These are phyloP conservation scores for Ceratocystis diversiconidia DNA, from an alignment of 2,329 filamentous ascomycete species.

Conservation along the genomic window DNA sequence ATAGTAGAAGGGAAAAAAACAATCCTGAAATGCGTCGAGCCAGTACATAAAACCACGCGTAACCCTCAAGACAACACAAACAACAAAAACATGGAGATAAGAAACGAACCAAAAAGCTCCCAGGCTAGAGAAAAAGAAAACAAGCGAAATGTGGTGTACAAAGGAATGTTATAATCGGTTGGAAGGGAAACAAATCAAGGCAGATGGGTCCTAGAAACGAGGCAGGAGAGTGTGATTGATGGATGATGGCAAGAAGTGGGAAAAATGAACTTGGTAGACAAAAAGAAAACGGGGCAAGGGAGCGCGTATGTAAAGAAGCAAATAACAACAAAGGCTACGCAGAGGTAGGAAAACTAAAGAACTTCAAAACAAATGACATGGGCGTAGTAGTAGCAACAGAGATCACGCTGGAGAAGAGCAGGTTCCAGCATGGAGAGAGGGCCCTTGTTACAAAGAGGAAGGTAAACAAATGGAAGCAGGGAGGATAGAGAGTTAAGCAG, in stretches of 20 bases:
- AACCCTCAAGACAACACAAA: neutral
- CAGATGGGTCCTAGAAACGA: neutral
- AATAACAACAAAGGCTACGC: too few relatives aligned
- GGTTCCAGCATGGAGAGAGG: neutral
- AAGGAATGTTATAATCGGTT: neutral
- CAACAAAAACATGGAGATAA: neutral
- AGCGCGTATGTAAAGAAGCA: neutral
- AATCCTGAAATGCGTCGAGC: neutral
- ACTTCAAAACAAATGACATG: conserved; percentile 4
- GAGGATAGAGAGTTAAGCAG: neutral
- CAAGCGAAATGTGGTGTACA: neutral
- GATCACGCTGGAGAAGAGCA: neutral
- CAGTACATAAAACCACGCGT: neutral
- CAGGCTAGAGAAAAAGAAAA: neutral
- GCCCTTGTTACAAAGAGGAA: neutral
- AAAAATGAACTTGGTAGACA: neutral
- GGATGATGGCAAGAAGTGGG: neutral
- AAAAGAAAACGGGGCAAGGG: neutral
- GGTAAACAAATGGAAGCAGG: neutral
- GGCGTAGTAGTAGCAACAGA: neutral
- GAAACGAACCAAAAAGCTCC: neutral
- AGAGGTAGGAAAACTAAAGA: too few relatives aligned
- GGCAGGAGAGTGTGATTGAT: neutral
- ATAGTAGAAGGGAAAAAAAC: neutral
- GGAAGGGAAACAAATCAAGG: neutral